Conservation (phyloP, 306 rosid species). For the barrel medic (Medicago truncatula) region DNA sequence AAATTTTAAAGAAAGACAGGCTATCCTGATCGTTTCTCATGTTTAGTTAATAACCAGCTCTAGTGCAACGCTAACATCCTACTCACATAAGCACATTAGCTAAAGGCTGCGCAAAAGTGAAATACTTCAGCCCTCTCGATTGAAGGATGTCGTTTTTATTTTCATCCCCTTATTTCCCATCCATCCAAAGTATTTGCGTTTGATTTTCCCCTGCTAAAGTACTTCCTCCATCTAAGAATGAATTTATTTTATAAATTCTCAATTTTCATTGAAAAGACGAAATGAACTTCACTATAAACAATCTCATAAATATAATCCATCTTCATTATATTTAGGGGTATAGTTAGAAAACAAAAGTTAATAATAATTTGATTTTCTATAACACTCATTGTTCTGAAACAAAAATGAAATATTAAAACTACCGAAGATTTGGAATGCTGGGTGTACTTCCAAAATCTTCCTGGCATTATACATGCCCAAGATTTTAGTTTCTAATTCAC, state of each 20-base stretch:
- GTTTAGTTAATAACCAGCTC: slow-evolving; percentile 11
- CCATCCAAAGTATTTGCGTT: too few species aligned
- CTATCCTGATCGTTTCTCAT: not conserved
- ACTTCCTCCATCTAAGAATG: not conserved
- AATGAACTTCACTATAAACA: not conserved
- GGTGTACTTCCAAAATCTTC: not conserved
- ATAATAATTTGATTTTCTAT: not conserved
- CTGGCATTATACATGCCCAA: not conserved
- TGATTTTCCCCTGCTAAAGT: not conserved
- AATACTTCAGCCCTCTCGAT: not conserved
- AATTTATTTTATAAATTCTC: not conserved
- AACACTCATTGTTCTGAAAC: not conserved
- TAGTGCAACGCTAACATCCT: slow-evolving; percentile 10
- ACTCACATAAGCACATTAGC: slow-evolving; percentile 19
- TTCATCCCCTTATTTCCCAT: not conserved
- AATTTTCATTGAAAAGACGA: not conserved
- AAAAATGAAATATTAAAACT: not conserved
- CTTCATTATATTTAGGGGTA: not conserved
- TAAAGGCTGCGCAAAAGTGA: not conserved
- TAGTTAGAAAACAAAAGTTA: not conserved
- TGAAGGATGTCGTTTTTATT: not conserved
- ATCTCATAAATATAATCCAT: not conserved
- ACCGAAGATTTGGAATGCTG: not conserved
- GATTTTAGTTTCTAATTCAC: slow-evolving; percentile 16
- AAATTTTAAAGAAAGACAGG: not conserved